phyloP scores from a whole-genome alignment of 306 rosid species.

The Astragalus membranaceus region DNA sequence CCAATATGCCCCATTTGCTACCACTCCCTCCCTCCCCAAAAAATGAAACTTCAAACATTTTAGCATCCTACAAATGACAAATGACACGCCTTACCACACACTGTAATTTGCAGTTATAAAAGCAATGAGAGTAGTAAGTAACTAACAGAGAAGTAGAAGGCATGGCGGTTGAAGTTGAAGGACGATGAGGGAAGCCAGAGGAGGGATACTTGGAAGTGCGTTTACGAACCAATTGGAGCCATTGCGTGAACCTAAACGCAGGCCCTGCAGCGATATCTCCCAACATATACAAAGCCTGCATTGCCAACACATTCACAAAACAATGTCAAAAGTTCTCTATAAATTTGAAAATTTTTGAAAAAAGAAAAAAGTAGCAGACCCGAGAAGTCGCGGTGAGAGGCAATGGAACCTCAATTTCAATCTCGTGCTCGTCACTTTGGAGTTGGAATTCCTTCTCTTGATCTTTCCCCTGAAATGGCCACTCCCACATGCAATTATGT shows the following conservation, averaged over 20 bases:
- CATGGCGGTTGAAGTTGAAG: slow-evolving; percentile 18
- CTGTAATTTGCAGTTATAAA: background rate
- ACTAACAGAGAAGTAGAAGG: slow-evolving; percentile 48
- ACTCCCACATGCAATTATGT: slow-evolving; percentile 9
- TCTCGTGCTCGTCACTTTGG: slow-evolving; percentile 36
- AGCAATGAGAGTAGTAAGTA: background rate
- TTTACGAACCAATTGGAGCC: slow-evolving; percentile 89
- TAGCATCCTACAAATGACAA: too few species aligned
- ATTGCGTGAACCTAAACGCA: slow-evolving; percentile 72
- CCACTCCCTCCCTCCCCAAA: background rate
- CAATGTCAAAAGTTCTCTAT: background rate
- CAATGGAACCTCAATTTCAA: slow-evolving; percentile 44
- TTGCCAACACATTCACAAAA: background rate
- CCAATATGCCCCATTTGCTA: background rate
- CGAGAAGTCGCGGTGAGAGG: slow-evolving; percentile 74
- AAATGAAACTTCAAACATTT: background rate
- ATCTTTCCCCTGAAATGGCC: slow-evolving; percentile 47
- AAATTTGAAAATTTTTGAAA: background rate
- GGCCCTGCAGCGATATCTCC: slow-evolving; percentile 82
- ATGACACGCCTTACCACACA: background rate
- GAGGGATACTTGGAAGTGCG: slow-evolving; percentile 54
- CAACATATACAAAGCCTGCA: slow-evolving; percentile 83
- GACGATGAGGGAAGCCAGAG: slow-evolving; percentile 64
- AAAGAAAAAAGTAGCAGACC: slow-evolving; percentile 29
- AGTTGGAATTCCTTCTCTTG: slow-evolving; percentile 33